Evolutionary conservation across 768 basidiomycete genomes (phyloP).

Genomic region (Rickenella mellea): DNA sequence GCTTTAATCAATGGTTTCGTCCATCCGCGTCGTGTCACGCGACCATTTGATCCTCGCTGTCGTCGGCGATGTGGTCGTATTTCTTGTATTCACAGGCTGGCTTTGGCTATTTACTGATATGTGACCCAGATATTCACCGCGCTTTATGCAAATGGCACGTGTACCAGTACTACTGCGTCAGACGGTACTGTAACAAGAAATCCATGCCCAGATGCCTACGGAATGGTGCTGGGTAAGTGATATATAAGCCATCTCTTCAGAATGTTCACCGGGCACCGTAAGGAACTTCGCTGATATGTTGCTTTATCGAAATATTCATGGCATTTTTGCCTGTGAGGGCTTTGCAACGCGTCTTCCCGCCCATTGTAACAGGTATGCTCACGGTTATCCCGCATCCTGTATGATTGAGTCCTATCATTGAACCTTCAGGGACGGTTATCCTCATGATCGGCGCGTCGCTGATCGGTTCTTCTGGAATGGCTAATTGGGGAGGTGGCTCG

Average conservation of each 20-base stretch:
- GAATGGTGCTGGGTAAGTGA: constrained; percentile 56
- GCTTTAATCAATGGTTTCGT: constrained; percentile 2
- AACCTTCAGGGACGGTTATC: constrained; percentile 54
- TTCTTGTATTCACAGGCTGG: too few species aligned
- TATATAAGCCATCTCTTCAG: neutral
- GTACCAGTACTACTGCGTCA: constrained; percentile 43
- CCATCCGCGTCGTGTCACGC: too few species aligned
- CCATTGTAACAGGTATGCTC: constrained; percentile 58
- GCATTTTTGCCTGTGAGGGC: constrained; percentile 62
- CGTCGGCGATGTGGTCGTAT: too few species aligned
- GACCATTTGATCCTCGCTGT: too few species aligned
- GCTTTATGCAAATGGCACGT: constrained; percentile 75
- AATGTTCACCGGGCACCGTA: neutral
- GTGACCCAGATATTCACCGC: constrained; percentile 52
- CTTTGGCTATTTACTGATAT: neutral
- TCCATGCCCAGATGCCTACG: constrained; percentile 74
- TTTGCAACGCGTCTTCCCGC: constrained; percentile 65
- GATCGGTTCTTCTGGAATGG: constrained; percentile 63
- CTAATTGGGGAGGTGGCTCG: constrained; percentile 80
- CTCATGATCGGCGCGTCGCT: constrained; percentile 74
- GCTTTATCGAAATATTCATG: constrained; percentile 72
- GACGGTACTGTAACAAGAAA: constrained; percentile 53
- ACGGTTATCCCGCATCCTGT: neutral
- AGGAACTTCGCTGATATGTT: constrained; percentile 72
- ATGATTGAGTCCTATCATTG: neutral